Base-by-base conservation (phyloP, 805 yeast genomes). In the Clavispora asparagi region DNA sequence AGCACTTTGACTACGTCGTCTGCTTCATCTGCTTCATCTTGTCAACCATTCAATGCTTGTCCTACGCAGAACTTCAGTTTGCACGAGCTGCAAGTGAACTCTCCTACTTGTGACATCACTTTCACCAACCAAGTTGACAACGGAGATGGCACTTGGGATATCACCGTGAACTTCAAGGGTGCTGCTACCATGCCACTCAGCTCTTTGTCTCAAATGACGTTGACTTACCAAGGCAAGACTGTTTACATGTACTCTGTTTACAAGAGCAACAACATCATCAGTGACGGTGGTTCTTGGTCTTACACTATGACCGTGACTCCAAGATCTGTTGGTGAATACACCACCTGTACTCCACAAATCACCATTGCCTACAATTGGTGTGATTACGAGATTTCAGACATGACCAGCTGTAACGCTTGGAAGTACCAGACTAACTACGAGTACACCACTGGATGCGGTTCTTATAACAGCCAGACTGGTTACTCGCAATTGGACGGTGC, bases 351-450 rank as follows among this genome's bases (percentile, higher is more conserved):
- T 12, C 42, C 42, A 19, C 6, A 2, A n/a, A 30, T 40, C 38
- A 17, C 32, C n/a, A 40, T 40, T n/a, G 8, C 6, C n/a, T 40
- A 31, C 42, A 25, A 40, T n/a, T 40, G 42, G 42, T 40, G 42
- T 19, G 30, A 13, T 19, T 11, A 17, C n/a, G 13, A 4, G 25
- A 31, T 31, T 14, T 14, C n/a, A 2, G 37, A 23, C 30, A n/a
- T 2, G 17, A 12, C 33, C 13, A 14, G 23, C n/a, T 40, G 42
- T 19, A 23, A 29, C 12, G 12, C 23, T 2, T 40, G 42, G 42
- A 13, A 7, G 6, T 25, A 23, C 30, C 30, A 40, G n/a, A 40
- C 13, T 10, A 16, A 13, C 7, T 40, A 14, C n/a, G 23, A 23
- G 13, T 40, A 31, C 42, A 31, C 12, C 23, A 23, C 42, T n/a